Base-by-base conservation (phyloP, 75 land plant genomes). In the Sequoiadendron giganteum region DNA sequence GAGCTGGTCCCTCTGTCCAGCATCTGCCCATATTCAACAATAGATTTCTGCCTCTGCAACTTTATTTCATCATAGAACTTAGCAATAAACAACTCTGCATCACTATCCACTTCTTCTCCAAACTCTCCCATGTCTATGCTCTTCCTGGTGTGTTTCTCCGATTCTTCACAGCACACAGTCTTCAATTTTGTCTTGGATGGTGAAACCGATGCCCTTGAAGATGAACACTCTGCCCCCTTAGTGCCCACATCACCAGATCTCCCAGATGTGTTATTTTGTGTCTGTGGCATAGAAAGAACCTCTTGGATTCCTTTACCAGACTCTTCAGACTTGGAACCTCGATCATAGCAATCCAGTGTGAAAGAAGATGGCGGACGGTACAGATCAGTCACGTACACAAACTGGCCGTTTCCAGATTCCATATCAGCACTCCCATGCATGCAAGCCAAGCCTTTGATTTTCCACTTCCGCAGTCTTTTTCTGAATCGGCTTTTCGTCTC, bases 31-130 rank as follows among this genome's bases (percentile, higher is more conserved):
- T 81, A 81, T 32, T 81, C 83, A 43, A 39, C 45, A 3, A 81
- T 36, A 43, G 83, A 81, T 25, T 81, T 81, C 83, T 81, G 83
- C 47, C 83, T 39, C 83, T 81, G 83, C 83, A 81, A 43, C 83
- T 42, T 43, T 1, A 81, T 81, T 38, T 81, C 48, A 19, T 81
- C 47, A 25, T 81, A 81, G 21, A 81, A 81, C 83, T 81, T 81
- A 3, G 83, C 43, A 43, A 81, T 81, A 43, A 81, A 81, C 13
- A 15, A 3, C 14, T 81, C 83, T 13, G 83, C 83, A 39, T 81
- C 43, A 38, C 16, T 43, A 81, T 81, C 83, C 47, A 81, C 47
- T 81, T 81, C 76, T 30, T 68, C 8, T 21, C 9, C 72, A 68
- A 14, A 68, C 7, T 25, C 30, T 5, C 72, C 8, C 72, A 28